A percentile compares a stretch with the other conserved stretches of the same genome.
These are phyloP conservation scores for Pestalotiopsis sp. DNA, from an alignment of 2,329 filamentous ascomycete species.

Conservation along the genomic window DNA sequence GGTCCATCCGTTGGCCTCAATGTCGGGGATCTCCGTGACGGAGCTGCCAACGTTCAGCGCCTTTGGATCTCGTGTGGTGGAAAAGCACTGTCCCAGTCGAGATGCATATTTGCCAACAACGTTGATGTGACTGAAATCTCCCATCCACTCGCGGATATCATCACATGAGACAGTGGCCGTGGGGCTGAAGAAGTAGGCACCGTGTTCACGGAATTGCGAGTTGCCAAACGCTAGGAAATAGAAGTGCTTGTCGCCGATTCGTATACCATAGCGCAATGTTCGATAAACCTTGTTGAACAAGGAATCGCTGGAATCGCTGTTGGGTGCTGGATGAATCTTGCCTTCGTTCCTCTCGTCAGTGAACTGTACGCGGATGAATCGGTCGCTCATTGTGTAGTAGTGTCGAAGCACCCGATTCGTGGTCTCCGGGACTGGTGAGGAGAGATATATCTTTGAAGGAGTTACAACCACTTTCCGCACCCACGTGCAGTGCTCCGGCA, in stretches of 20 bases:
- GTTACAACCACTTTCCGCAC: slow-evolving; percentile 80
- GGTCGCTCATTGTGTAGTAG: slow-evolving; percentile 69
- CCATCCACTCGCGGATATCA: slow-evolving; percentile 85
- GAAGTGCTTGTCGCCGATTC: slow-evolving; percentile 79
- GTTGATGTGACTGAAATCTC: slow-evolving; percentile 77
- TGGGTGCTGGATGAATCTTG: slow-evolving; percentile 57
- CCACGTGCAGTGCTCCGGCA: slow-evolving; percentile 74
- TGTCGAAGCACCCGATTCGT: slow-evolving; percentile 85
- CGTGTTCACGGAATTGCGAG: slow-evolving; percentile 89
- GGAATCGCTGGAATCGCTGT: slow-evolving; percentile 63
- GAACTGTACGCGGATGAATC: slow-evolving; percentile 89
- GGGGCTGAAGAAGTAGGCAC: slow-evolving; percentile 89
- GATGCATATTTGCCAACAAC: slow-evolving; percentile 89
- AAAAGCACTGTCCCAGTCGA: slow-evolving; percentile 92
- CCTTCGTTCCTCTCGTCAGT: slow-evolving; percentile 74
- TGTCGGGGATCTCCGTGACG: slow-evolving; percentile 67
- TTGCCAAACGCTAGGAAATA: slow-evolving; percentile 94
- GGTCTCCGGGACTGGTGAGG: slow-evolving; percentile 77
- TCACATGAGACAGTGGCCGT: slow-evolving; percentile 68
- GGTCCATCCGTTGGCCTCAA: slow-evolving; percentile 67
- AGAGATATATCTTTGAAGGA: slow-evolving; percentile 79
- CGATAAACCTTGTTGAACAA: slow-evolving; percentile 75
- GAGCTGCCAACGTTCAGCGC: slow-evolving; percentile 62
- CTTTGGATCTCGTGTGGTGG: slow-evolving; percentile 79
- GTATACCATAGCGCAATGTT: slow-evolving; percentile 76